These are phyloP conservation scores for Pythium brachiatum DNA, from an alignment of 352 stramenopile species.

Conservation along the genomic window DNA sequence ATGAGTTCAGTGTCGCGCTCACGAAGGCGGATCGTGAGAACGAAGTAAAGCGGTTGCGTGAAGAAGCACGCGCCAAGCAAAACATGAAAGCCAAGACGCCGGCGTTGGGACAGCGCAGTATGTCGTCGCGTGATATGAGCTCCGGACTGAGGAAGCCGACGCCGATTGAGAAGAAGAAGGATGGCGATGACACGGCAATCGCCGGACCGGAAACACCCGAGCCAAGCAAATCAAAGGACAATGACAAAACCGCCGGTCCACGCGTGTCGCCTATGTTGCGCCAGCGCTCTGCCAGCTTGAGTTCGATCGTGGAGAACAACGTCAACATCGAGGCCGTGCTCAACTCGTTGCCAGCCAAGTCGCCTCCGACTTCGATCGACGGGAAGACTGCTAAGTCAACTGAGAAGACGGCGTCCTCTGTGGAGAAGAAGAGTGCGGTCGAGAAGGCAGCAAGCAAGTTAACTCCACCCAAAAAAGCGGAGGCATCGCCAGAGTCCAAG, in stretches of 20 bases:
- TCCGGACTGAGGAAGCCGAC: conserved; percentile 5
- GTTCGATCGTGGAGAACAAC: conserved; percentile 30
- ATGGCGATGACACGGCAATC: background rate
- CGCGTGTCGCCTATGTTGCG: conserved; percentile 30
- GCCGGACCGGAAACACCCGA: conserved; percentile 23
- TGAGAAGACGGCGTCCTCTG: background rate
- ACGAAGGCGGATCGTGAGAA: conserved; percentile 77
- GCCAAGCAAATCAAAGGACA: conserved; percentile 24
- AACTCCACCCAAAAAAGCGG: conserved; percentile 14
- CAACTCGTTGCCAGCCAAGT: conserved; percentile 5
- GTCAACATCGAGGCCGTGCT: conserved; percentile 19
- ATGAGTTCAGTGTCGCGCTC: conserved; percentile 78
- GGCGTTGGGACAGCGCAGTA: conserved; percentile 21
- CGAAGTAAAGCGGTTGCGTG: conserved; percentile 62
- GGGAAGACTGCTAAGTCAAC: background rate
- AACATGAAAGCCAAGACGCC: conserved; percentile 34
- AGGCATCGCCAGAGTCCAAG: conserved; percentile 9
- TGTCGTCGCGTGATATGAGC: conserved; percentile 27
- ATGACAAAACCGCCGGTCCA: background rate
- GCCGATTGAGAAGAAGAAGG: conserved; percentile 16
- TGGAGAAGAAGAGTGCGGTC: conserved; percentile 10
- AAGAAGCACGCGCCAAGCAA: conserved; percentile 56
- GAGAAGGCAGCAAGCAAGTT: background rate
- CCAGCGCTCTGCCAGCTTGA: conserved; percentile 29
- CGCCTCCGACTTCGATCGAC: background rate